phyloP scores from a whole-genome alignment of 2,329 filamentous ascomycete genomes.

The Pyricularia sp. region DNA sequence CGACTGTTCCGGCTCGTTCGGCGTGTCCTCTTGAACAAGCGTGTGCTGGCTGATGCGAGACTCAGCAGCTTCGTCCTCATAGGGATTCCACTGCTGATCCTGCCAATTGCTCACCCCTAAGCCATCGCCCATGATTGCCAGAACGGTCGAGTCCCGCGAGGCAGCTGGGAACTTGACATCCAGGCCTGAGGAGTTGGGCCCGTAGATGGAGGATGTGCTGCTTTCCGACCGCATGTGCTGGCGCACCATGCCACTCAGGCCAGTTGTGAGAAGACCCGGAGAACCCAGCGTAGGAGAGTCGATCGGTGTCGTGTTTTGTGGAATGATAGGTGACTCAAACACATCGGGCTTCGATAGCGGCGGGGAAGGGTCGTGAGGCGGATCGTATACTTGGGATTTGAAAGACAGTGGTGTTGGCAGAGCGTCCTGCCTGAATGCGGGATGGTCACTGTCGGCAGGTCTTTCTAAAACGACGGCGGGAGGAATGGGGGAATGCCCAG shows the following conservation, averaged over 20 bases:
- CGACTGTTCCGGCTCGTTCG: background rate
- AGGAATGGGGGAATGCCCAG: conserved; percentile 11
- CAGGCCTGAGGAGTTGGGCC: conserved; percentile 27
- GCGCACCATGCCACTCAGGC: conserved; percentile 72
- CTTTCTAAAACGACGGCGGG: conserved; percentile 32
- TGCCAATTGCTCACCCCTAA: conserved; percentile 35
- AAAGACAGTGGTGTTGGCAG: conserved; percentile 33
- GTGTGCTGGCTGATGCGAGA: background rate
- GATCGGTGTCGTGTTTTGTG: conserved; percentile 18
- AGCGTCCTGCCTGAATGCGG: conserved; percentile 39
- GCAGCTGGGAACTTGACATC: conserved; percentile 28
- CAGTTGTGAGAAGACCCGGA: conserved; percentile 29
- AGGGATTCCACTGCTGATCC: conserved; percentile 17
- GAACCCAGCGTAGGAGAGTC: conserved; percentile 76
- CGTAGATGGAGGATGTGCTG: conserved; percentile 69
- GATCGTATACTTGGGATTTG: conserved; percentile 11
- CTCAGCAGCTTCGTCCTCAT: background rate
- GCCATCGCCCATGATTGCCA: conserved; percentile 17
- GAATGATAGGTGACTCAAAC: conserved; percentile 7
- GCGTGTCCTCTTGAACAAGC: background rate
- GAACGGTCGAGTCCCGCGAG: conserved; percentile 15
- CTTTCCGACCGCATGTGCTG: conserved; percentile 79
- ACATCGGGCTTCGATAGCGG: conserved; percentile 8
- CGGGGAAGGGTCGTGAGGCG: conserved; percentile 16
- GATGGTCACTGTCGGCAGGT: conserved; percentile 44